Conservation (phyloP, 2,329 filamentous ascomycete species). For the Dothistroma pini region DNA sequence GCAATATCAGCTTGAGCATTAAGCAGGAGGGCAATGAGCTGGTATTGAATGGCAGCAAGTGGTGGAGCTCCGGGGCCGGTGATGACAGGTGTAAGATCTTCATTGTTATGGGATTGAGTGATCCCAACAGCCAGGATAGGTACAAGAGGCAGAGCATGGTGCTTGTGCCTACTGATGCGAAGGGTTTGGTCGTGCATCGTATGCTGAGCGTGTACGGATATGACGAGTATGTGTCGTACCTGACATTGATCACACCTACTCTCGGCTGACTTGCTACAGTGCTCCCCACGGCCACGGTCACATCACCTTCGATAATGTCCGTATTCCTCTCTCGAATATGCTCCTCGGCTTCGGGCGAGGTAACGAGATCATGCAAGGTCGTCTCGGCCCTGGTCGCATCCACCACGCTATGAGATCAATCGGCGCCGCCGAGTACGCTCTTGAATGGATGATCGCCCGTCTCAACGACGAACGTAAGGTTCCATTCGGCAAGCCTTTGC, state of each 20-base stretch:
- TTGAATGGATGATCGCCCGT: constrained; percentile 91
- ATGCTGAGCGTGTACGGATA: constrained; percentile 95
- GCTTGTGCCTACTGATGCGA: constrained; percentile 74
- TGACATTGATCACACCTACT: background rate
- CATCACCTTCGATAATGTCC: constrained; percentile 82
- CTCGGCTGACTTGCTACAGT: constrained; percentile 10
- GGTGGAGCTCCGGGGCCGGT: constrained; percentile 96
- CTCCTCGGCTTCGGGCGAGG: constrained; percentile 89
- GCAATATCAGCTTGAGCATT: constrained; percentile 63
- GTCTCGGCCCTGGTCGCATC: constrained; percentile 90
- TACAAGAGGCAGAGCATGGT: constrained; percentile 95
- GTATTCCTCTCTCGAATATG: constrained; percentile 76
- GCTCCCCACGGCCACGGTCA: constrained; percentile 98
- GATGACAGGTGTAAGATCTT: constrained; percentile 90
- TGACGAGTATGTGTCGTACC: constrained; percentile 59
- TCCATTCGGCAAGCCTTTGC: constrained; percentile 82
- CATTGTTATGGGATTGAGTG: constrained; percentile 93
- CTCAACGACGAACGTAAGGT: constrained; percentile 89
- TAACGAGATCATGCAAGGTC: constrained; percentile 97
- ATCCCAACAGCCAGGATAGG: constrained; percentile 67
- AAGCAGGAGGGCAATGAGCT: constrained; percentile 80
- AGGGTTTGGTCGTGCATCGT: constrained; percentile 84
- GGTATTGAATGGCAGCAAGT: constrained; percentile 96
- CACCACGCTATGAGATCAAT: constrained; percentile 97
- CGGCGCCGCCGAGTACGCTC: constrained; percentile 80